phyloP scores from a whole-genome alignment of 805 yeast species.

The Hanseniaspora thailandica region DNA sequence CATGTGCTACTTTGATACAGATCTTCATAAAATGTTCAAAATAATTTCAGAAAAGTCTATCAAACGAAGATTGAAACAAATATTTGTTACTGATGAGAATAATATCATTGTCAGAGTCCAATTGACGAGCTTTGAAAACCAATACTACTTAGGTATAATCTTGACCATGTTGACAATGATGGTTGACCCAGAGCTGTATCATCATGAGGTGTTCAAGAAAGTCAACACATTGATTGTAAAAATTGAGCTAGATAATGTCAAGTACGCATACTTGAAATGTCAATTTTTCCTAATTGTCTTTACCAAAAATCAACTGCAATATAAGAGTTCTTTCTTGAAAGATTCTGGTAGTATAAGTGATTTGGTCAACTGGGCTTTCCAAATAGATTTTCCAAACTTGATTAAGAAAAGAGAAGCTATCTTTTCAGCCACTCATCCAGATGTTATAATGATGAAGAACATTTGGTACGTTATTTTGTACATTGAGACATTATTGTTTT shows the following conservation, averaged over 20 bases:
- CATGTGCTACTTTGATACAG: neutral
- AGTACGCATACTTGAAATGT: neutral
- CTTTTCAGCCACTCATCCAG: neutral
- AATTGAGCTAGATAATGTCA: neutral
- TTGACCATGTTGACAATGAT: slow-evolving; percentile 2
- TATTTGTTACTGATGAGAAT: neutral
- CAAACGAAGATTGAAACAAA: neutral
- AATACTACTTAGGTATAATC: slow-evolving; percentile 4
- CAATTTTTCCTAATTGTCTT: slow-evolving; percentile 1
- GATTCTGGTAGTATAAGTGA: neutral
- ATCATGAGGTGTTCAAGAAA: slow-evolving; percentile 4
- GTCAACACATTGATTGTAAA: neutral
- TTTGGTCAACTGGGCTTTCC: slow-evolving; percentile 3
- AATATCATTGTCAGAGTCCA: neutral
- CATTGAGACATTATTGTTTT: slow-evolving; percentile 2
- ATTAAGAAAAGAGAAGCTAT: neutral
- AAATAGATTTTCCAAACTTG: neutral
- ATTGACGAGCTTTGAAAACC: neutral
- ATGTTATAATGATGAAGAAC: neutral
- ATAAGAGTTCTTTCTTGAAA: neutral
- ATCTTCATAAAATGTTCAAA: neutral
- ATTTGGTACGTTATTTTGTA: slow-evolving; percentile 2
- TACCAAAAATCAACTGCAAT: slow-evolving; percentile 7
- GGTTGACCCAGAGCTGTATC: slow-evolving; percentile 10
- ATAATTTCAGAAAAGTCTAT: neutral